Conservation (phyloP, 768 basidiomycete genomes). For the Lentinula raphanica region DNA sequence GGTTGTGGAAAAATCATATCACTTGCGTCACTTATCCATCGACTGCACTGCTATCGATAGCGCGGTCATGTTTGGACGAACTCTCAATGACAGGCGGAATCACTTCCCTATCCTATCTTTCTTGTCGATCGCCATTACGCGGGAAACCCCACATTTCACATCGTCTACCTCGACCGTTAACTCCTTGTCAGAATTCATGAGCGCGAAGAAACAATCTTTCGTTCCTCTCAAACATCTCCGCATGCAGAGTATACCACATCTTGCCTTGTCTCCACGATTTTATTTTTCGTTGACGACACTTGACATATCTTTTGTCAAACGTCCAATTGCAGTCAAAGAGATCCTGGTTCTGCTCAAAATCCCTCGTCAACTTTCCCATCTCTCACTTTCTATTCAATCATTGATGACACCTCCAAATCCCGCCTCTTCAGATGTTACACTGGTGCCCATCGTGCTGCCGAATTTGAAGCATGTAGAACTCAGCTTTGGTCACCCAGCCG, state of each 20-base stretch:
- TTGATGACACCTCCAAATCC: conserved; percentile 18
- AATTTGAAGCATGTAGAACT: conserved; percentile 42
- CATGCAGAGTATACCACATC: conserved; percentile 36
- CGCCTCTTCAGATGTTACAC: conserved; percentile 23
- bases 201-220: not conserved
- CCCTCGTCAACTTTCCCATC: conserved; percentile 36
- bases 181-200: not conserved
- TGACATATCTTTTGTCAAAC: conserved; percentile 36
- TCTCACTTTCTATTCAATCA: conserved; percentile 37
- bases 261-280: conserved; percentile 30
- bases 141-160: not conserved
- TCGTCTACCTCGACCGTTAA: not conserved
- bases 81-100: not conserved
- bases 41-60: conserved; percentile 1
- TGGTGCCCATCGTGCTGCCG: conserved; percentile 23
- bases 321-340: conserved; percentile 25
- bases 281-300: conserved; percentile 35
- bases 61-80: not conserved
- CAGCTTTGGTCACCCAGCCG: conserved; percentile 38
- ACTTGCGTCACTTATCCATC: not conserved
- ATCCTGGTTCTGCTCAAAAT: conserved; percentile 33
- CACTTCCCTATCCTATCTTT: not conserved
- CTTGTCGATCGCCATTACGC: not conserved
- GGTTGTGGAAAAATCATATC: not conserved
- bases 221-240: conserved; percentile 29